Conservation (phyloP, 345 rosid species). For the Populus davidiana region DNA sequence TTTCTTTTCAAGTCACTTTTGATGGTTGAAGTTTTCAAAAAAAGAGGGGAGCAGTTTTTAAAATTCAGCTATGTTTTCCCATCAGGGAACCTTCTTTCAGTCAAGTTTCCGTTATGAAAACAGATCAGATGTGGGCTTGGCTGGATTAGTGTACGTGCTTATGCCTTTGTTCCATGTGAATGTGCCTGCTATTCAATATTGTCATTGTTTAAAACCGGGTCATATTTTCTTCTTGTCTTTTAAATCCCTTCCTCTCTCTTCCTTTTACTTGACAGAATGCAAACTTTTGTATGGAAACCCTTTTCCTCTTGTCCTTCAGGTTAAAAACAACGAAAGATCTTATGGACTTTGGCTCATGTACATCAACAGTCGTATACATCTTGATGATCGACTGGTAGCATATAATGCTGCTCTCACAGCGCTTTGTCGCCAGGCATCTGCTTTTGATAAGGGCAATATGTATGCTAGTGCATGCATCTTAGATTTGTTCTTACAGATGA, state of each 20-base stretch:
- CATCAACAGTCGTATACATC: constrained; percentile 72
- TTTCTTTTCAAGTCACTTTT: neutral
- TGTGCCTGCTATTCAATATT: neutral
- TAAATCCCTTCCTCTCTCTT: neutral
- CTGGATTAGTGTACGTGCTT: neutral
- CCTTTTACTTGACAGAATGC: constrained; percentile 7
- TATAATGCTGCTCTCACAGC: constrained; percentile 67
- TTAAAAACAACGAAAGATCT: constrained; percentile 56
- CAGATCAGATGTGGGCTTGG: neutral
- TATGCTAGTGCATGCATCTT: constrained; percentile 76
- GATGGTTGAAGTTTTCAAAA: neutral
- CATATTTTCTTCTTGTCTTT: neutral
- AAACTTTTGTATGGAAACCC: constrained; percentile 40
- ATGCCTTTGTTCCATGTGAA: neutral
- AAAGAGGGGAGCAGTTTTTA: neutral
- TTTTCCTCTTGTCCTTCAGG: constrained; percentile 55
- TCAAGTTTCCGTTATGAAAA: neutral
- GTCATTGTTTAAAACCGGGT: neutral
- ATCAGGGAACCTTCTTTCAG: neutral
- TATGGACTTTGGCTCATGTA: constrained; percentile 88
- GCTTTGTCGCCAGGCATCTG: constrained; percentile 47
- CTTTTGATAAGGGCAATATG: constrained; percentile 34
- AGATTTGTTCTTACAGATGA: constrained; percentile 87
- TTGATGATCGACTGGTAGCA: constrained; percentile 64
- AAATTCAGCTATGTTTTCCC: neutral